Base-by-base conservation (phyloP, 805 yeast species). In the Kodamaea lidongshanica region DNA sequence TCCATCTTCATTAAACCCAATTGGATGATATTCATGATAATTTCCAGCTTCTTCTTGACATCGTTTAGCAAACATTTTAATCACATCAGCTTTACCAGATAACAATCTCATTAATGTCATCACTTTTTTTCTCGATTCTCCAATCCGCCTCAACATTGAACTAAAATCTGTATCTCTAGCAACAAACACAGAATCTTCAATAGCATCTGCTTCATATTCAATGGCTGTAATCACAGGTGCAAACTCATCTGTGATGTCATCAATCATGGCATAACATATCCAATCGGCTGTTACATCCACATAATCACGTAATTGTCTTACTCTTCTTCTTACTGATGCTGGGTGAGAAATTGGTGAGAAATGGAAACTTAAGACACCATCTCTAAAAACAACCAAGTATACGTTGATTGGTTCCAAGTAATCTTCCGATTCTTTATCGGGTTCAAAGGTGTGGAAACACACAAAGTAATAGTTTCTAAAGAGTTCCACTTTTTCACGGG, bases 401-500 rank as follows among this genome's bases (percentile, higher is more conserved):
- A 51, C 47, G 16, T 50, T 40, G 32, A 51, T 49, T n/a, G 56
- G 55, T 35, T 51, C 56, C 48, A 51, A 48, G 38, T 46, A 51
- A 32, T 51, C 55, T 32, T 51, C 56, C 7, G 53, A 46, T 33
- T 51, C 56, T 34, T 39, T 37, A 42, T 89, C 95, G 14, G 81
- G 78, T 51, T 87, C 96, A 58, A 92, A 92, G 4, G 97, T 84
- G 56, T 92, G 96, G 74, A 92, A 92, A 70, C 95, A 84, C 23
- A 92, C 95, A 64, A 92, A 87, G 58, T 92, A 89, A 58, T 89
- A 89, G 42, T 75, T 74, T 45, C 77, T 75, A 70, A 89, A 89
- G 39, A 89, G 65, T 59, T 89, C 98, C 17, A 89, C 96, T 58
- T 89, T 89, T 63, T 89, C 98, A 60, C 98, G 87, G 14, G 95